Base-by-base conservation (phyloP, 2,329 filamentous ascomycete genomes). In the Trichoderma pleuroti region DNA sequence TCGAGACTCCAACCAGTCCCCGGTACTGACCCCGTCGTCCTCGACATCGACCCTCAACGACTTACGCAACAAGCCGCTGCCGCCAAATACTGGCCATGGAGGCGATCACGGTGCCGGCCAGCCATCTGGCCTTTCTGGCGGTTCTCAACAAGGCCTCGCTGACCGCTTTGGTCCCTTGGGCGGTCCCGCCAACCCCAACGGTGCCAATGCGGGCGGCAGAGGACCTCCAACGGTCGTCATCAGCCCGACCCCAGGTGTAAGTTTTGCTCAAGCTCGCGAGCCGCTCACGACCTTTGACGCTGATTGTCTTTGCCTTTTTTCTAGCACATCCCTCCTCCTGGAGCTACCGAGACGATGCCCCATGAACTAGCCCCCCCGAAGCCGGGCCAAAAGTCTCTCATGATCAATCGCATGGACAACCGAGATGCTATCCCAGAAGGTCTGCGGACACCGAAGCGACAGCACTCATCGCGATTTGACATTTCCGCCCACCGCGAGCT, bases 401-500 rank as follows among this genome's bases (percentile, higher is more conserved):
- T 97, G 77, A 88, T 98, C 72, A 94, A 98, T 80, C 92, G 95
- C 72, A 96, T 93, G 28, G 97, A 94, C 2, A 97, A 97, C 65
- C 97, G 97, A 81, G 96, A 99, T 82, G 82, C 81, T 42, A 93
- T 97, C 72, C 94, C 96, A 42, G 96, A 98, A 81, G 96, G 96
- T 49, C 91, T 98, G 73, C 89, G 95, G 78, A 98, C 96, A 6
- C 96, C 96, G 30, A 97, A 97, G 84, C 90, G 96, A 79, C 96
- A 99, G 82, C 94, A 98, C 79, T 98, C 96, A 42, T 99, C 96
- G 59, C 90, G 96, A 73, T 99, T 99, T 80, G 95, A 99, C 80
- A 97, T 99, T 74, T 99, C 96, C 4, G 93, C 97, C 73, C 94
- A 98, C 80, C 90, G 96, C 77, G 96, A 99, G 81, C 86, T 99